Percentiles rank a stretch among this genome's conserved stretches.
These are phyloP conservation scores for Aspergillus proliferans DNA, from an alignment of 2,329 filamentous ascomycete genomes.

Conservation along the genomic window DNA sequence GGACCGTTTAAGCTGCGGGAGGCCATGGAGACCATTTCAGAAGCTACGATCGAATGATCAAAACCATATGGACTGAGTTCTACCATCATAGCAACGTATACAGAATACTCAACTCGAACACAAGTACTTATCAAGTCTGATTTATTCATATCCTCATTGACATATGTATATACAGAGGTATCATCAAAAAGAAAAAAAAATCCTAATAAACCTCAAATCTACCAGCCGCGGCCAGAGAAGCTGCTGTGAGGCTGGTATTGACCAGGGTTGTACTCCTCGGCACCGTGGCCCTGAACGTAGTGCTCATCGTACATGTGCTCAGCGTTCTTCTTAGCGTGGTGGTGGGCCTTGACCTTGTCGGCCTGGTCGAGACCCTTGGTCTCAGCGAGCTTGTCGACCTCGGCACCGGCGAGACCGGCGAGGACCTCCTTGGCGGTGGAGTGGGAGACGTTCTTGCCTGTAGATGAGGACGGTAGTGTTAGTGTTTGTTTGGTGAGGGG, in stretches of 20 bases:
- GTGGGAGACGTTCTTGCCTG: slow-evolving; percentile 67
- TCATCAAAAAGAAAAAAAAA: neutral
- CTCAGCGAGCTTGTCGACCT: slow-evolving; percentile 70
- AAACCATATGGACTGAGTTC: too few species aligned
- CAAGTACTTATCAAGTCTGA: too few species aligned
- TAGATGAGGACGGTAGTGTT: neutral
- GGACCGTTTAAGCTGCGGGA: too few species aligned
- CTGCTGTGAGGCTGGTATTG: slow-evolving; percentile 26
- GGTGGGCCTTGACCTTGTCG: slow-evolving; percentile 54
- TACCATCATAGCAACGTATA: neutral
- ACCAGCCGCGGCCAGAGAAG: slow-evolving; percentile 21
- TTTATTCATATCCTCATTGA: neutral
- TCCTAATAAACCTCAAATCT: slow-evolving; percentile 1
- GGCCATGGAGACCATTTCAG: too few species aligned
- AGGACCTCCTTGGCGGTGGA: slow-evolving; percentile 71
- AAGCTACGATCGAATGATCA: too few species aligned
- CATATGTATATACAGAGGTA: neutral
- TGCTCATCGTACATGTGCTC: slow-evolving; percentile 58
- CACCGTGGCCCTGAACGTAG: slow-evolving; percentile 44
- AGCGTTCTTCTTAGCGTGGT: slow-evolving; percentile 53
- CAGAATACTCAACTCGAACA: neutral
- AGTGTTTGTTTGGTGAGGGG: neutral
- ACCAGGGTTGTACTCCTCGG: slow-evolving; percentile 50
- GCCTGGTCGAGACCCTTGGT: slow-evolving; percentile 59
- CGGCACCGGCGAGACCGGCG: slow-evolving; percentile 64